Evolutionary conservation across 768 basidiomycete genomes (phyloP).

Genomic region (Boletellus ananas): DNA sequence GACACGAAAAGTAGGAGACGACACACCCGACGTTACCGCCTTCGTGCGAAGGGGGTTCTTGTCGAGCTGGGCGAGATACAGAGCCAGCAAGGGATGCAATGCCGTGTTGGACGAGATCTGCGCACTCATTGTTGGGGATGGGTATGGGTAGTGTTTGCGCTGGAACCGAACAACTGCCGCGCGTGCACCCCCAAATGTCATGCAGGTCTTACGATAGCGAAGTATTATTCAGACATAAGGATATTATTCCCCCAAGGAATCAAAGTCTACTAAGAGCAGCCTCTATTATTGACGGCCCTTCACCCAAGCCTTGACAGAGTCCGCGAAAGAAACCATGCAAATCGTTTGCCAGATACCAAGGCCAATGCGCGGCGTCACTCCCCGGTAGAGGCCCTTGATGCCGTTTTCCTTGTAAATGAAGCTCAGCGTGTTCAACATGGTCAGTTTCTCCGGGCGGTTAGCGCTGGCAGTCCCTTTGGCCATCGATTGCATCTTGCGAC

Average conservation of each 20-base stretch:
- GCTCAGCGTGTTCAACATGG: slow-evolving; percentile 84
- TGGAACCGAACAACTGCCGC: not conserved
- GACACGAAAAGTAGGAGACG: not conserved
- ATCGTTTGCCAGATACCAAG: slow-evolving; percentile 97
- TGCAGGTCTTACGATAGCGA: not conserved
- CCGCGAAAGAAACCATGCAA: slow-evolving; percentile 98
- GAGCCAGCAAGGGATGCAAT: slow-evolving; percentile 51
- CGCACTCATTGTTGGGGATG: slow-evolving; percentile 37
- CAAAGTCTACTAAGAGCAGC: slow-evolving; percentile 1
- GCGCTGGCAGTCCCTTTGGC: slow-evolving; percentile 66
- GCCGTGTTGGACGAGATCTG: slow-evolving; percentile 16
- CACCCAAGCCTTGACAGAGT: slow-evolving; percentile 90
- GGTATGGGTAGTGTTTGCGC: not conserved
- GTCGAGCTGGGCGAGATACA: slow-evolving; percentile 66
- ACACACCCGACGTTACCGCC: slow-evolving; percentile 64
- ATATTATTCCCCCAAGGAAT: slow-evolving; percentile 24
- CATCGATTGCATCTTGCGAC: slow-evolving; percentile 95
- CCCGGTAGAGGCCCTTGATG: slow-evolving; percentile 93
- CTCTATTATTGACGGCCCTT: slow-evolving; percentile 36
- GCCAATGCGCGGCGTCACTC: slow-evolving; percentile 94
- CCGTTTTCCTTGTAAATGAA: slow-evolving; percentile 98
- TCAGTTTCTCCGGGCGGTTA: slow-evolving; percentile 88
- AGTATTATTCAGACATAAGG: slow-evolving; percentile 11
- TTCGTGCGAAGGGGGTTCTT: slow-evolving; percentile 77
- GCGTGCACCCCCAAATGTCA: too few species aligned